Evolutionary conservation across 169 alveolate species (phyloP), one percentile per base, ranked within the genome.

Genomic region (Plasmodium gallinaceum): DNA sequence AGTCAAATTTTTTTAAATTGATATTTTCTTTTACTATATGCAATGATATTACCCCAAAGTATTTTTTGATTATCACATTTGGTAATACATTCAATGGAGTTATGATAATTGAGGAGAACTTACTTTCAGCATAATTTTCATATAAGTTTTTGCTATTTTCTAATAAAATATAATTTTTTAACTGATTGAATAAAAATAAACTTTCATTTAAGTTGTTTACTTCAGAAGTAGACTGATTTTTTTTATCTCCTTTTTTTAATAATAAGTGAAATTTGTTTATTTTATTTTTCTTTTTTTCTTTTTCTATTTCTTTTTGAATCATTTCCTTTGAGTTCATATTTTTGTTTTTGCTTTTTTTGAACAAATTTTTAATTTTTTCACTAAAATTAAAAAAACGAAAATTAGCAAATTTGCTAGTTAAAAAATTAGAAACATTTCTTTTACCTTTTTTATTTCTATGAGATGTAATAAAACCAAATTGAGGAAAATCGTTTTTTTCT

Each of bases 61-160:
- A 83, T 83, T 83, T 83, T 57, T 83, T 83, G n/a, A 83, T 45
- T 39, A 83, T 83, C 39, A 83, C 78, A 32, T 83, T 68, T 18
- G 91, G 91, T 1, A 83, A 65, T 24, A 83, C 54, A 46, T 83
- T 83, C 9, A 83, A 61, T 4, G 91, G 91, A 45, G 91, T 83
- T 52, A 83, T 83, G 18, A 83, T 83, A 9, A 69, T 83, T 0
- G 91, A 83, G 10, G 91, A 83, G 12, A 83, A 83, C 7, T 70
- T 70, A 14, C 68, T 75, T 2, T 83, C 91, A 12, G 54, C 37
- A 22, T 46, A 57, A 14, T 64, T 52, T 14, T 83, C 91, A 39
- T 37, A 83, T 18, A 83, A 52, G n/a, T 68, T 51, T 24, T 83
- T 83, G 4, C 64, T 57, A 18, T 83, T 83, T 68, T 83, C 86